phyloP scores from a whole-genome alignment of 108 stramenopile genomes.

The Cyclostephanos tholiformis region DNA sequence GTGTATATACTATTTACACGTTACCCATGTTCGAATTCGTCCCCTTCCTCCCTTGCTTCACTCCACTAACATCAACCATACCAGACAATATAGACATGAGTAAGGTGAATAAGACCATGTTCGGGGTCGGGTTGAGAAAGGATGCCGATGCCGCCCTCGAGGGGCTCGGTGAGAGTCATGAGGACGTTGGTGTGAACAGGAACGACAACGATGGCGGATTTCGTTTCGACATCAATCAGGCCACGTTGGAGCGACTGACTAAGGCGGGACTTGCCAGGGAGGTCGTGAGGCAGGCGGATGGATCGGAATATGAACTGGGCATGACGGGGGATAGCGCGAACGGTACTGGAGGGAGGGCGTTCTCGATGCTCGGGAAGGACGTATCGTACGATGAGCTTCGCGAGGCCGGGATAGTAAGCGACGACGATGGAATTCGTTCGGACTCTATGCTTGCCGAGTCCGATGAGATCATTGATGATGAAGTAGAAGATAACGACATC shows the following conservation, averaged over 20 bases:
- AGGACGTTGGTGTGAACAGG: not conserved
- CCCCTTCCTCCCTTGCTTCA: not conserved
- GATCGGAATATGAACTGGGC: slow-evolving; percentile 60
- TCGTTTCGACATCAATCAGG: slow-evolving; percentile 60
- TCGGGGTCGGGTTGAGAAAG: slow-evolving; percentile 60
- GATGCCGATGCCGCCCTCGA: not conserved
- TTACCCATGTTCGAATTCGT: not conserved
- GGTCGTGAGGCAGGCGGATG: slow-evolving; percentile 77
- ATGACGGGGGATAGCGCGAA: not conserved
- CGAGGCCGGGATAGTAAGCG: slow-evolving; percentile 32
- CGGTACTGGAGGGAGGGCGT: slow-evolving; percentile 47
- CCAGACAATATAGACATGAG: slow-evolving; percentile 81
- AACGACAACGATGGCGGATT: slow-evolving; percentile 20
- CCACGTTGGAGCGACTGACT: slow-evolving; percentile 61
- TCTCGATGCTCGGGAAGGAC: slow-evolving; percentile 50
- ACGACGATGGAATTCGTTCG: slow-evolving; percentile 2
- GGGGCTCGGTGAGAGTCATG: not conserved
- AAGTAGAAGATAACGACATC: slow-evolving; percentile 25
- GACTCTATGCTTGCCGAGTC: too few species aligned
- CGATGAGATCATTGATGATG: slow-evolving; percentile 33
- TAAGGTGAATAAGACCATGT: slow-evolving; percentile 86
- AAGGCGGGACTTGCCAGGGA: slow-evolving; percentile 70
- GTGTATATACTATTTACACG: not conserved
- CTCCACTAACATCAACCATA: not conserved
- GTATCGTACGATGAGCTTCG: slow-evolving; percentile 50